Evolutionary conservation across 768 basidiomycete genomes (phyloP).

Genomic region (Amanita pallidorosea): DNA sequence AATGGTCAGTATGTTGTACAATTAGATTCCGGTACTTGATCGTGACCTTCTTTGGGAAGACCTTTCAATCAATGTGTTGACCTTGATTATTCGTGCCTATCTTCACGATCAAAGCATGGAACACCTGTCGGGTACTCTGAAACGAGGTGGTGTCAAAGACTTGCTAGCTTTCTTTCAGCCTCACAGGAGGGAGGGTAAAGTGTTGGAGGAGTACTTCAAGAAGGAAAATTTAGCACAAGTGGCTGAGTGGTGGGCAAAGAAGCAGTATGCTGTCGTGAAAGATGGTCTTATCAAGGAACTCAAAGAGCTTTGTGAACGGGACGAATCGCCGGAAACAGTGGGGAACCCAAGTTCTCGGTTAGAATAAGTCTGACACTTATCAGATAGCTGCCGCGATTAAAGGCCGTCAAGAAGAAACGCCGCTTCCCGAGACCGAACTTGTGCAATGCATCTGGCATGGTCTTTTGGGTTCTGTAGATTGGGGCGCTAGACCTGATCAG

Average conservation of each 20-base stretch:
- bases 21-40: slow-evolving; percentile 1
- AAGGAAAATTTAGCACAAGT: slow-evolving; percentile 66
- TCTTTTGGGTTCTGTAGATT: slow-evolving; percentile 79
- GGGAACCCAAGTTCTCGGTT: slow-evolving; percentile 1
- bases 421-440: slow-evolving; percentile 81
- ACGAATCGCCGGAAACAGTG: slow-evolving; percentile 64
- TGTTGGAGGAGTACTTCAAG: slow-evolving; percentile 82
- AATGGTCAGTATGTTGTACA: slow-evolving; percentile 45
- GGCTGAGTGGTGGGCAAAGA: slow-evolving; percentile 92
- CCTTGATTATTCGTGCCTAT: slow-evolving; percentile 73
- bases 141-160: slow-evolving; percentile 78
- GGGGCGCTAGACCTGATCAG: slow-evolving; percentile 85
- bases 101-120: slow-evolving; percentile 82
- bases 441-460: slow-evolving; percentile 89
- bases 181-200: slow-evolving; percentile 64
- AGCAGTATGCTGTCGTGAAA: slow-evolving; percentile 74
- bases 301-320: slow-evolving; percentile 58
- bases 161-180: slow-evolving; percentile 80
- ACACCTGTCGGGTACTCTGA: slow-evolving; percentile 72
- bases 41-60: slow-evolving; percentile 30
- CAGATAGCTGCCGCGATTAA: slow-evolving; percentile 76
- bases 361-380: slow-evolving; percentile 7
- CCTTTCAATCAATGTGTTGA: slow-evolving; percentile 66
- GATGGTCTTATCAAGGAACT: slow-evolving; percentile 63
- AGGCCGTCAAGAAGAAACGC: slow-evolving; percentile 58